Evolutionary conservation across 2,329 filamentous ascomycete genomes (phyloP).

Genomic region (Trichoderma koningii): DNA sequence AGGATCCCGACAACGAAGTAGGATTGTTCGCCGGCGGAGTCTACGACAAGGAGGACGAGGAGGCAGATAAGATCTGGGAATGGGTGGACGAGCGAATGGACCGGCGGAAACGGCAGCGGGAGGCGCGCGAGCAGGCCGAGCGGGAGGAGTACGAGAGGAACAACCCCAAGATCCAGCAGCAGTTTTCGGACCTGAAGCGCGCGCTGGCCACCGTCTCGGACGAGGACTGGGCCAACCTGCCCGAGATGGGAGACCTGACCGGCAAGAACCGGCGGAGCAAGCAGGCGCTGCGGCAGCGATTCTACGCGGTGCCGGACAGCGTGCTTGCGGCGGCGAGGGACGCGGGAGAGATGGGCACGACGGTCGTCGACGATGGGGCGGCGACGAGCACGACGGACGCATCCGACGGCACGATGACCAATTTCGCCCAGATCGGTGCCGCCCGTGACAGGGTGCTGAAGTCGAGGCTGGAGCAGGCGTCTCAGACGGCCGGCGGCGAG

Average conservation of each 20-base stretch:
- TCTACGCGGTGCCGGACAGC: constrained; percentile 96
- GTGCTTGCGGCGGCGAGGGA: constrained; percentile 86
- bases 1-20: constrained; percentile 96
- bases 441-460: constrained; percentile 94
- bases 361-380: constrained; percentile 76
- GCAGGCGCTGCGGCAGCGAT: constrained; percentile 78
- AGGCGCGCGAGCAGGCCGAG: constrained; percentile 90
- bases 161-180: constrained; percentile 97
- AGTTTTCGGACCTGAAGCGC: constrained; percentile 94
- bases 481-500: constrained; percentile 65
- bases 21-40: constrained; percentile 93
- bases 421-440: constrained; percentile 96
- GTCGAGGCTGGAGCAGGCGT: constrained; percentile 89
- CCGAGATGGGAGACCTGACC: constrained; percentile 94
- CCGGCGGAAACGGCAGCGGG: constrained; percentile 83
- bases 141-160: constrained; percentile 93
- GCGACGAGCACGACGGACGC: constrained; percentile 44
- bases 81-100: constrained; percentile 98
- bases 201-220: constrained; percentile 85
- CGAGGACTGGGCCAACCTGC: constrained; percentile 94
- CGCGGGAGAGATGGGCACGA: constrained; percentile 79
- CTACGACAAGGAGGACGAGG: constrained; percentile 97
- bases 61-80: constrained; percentile 94
- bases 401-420: constrained; percentile 90
- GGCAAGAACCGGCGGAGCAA: constrained; percentile 87